phyloP scores from a whole-genome alignment of 139 green algal genomes.

The Micractinium sp. region DNA sequence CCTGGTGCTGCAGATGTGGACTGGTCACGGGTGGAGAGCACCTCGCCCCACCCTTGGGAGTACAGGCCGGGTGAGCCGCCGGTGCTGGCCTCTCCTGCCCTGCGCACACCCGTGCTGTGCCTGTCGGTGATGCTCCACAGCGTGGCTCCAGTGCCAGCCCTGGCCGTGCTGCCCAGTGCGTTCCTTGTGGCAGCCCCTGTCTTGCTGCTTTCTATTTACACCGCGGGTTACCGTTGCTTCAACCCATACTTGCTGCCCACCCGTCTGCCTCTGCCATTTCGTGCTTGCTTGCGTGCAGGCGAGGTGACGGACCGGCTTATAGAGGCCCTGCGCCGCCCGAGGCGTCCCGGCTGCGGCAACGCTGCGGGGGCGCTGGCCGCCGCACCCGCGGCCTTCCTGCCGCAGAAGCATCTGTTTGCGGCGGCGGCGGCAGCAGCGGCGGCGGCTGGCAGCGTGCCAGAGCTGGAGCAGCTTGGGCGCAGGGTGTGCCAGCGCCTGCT shows the following conservation, averaged over 20 bases:
- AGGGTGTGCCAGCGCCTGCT: conserved; percentile 3
- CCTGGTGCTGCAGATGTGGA: neutral
- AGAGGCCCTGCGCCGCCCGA: conserved; percentile 10
- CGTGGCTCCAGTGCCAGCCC: too few relatives aligned
- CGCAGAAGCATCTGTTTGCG: neutral
- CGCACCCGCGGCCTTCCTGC: conserved; percentile 9
- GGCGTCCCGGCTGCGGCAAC: conserved; percentile 1
- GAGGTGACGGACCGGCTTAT: conserved; percentile 7
- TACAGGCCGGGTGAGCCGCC: neutral
- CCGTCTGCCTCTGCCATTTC: neutral
- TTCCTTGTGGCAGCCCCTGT: too few relatives aligned
- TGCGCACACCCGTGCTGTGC: too few relatives aligned
- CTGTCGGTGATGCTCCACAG: too few relatives aligned
- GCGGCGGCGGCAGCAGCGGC: neutral
- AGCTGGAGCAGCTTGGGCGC: neutral
- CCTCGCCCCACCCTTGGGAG: conserved; percentile 26
- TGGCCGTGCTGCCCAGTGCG: too few relatives aligned
- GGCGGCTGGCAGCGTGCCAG: neutral
- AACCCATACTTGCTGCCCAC: neutral
- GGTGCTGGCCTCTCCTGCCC: neutral
- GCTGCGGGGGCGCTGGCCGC: neutral
- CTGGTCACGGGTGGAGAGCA: conserved; percentile 11
- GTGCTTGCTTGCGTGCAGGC: neutral
- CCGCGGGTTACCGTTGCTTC: neutral
- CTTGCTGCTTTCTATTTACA: neutral